Base-by-base conservation (phyloP, 768 basidiomycete species). In the Kwoniella mangroviensis region DNA sequence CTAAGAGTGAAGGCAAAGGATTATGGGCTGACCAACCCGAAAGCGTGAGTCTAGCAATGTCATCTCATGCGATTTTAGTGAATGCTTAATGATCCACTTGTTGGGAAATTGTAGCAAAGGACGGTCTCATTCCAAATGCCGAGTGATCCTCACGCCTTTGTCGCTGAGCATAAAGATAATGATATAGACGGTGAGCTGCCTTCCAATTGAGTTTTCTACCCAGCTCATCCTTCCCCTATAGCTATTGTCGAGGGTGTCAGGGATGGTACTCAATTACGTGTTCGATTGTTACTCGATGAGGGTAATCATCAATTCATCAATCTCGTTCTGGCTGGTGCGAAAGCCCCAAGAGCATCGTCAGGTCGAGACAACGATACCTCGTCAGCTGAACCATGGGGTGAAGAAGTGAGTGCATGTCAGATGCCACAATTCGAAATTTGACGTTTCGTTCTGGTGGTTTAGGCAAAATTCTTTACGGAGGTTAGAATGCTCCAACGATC, bases 401-500 rank as follows among this genome's bases (percentile, higher is more conserved):
- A 98, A 85, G 96, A 98, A 86, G 92, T 93, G 73, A 70, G 86
- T 83, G 9, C 21, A 28, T 58, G 1, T 34, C 34, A 34, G 34
- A 34, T 34, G 34, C 34, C 34, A 7, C 34, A 7, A 34, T 34
- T 34, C 34, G 9, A 34, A 34, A 34, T 40, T 24, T 55, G 45
- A 42, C n/a, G 4, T 52, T 34, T 34, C 34, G 1, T 34, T 34
- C 34, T 34, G 34, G 34, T 28, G 34, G 34, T 34, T 15, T 68
- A 94, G 93, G 94, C 94, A 42, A 92, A 90, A 84, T 94, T 90
- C 84, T 99, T 98, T 84, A 91, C 92, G 66, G 96, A 98, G 71
- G 73, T 78, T 41, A 59, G 82, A 58, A 63, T 83, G n/a, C 70
- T 83, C 5, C 82, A 83, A 60, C 75, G 82, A 64, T 65, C 69